A percentile compares a stretch with the other conserved stretches of the same genome.
phyloP scores from a whole-genome alignment of 768 basidiomycete genomes.

The Lactarius quietus region DNA sequence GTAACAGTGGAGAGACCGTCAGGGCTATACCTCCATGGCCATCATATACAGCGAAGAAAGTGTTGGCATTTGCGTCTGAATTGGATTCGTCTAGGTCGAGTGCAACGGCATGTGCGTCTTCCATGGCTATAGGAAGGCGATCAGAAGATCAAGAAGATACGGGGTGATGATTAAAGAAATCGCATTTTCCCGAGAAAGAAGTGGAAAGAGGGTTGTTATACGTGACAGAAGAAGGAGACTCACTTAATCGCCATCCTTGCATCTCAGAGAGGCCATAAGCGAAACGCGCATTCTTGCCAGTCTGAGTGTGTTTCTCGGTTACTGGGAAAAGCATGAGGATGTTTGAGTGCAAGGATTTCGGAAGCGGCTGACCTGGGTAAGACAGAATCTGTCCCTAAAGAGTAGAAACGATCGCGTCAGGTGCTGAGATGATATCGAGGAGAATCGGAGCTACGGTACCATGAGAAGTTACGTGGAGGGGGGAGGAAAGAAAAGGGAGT shows the following conservation, averaged over 20 bases:
- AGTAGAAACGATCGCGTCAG: slow-evolving; percentile 17
- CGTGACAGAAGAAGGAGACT: slow-evolving; percentile 33
- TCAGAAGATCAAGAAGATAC: slow-evolving; percentile 24
- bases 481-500: not conserved
- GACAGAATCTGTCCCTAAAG: slow-evolving; percentile 83
- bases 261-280: slow-evolving; percentile 86
- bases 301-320: slow-evolving; percentile 75
- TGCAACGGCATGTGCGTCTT: slow-evolving; percentile 84
- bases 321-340: slow-evolving; percentile 40
- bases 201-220: not conserved
- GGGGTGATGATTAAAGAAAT: slow-evolving; percentile 1
- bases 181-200: not conserved
- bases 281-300: slow-evolving; percentile 66
- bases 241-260: slow-evolving; percentile 99
- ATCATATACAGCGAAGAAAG: slow-evolving; percentile 97
- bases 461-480: not conserved
- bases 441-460: slow-evolving; percentile 5
- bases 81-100: slow-evolving; percentile 59
- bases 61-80: slow-evolving; percentile 44
- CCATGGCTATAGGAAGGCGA: slow-evolving; percentile 70
- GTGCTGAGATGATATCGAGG: not conserved
- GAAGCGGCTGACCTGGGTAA: slow-evolving; percentile 55
- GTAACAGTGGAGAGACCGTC: slow-evolving; percentile 8
- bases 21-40: slow-evolving; percentile 84
- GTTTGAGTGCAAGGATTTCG: not conserved